Conservation (phyloP, 2,329 filamentous ascomycete species). For the Orbilia oligospora region DNA sequence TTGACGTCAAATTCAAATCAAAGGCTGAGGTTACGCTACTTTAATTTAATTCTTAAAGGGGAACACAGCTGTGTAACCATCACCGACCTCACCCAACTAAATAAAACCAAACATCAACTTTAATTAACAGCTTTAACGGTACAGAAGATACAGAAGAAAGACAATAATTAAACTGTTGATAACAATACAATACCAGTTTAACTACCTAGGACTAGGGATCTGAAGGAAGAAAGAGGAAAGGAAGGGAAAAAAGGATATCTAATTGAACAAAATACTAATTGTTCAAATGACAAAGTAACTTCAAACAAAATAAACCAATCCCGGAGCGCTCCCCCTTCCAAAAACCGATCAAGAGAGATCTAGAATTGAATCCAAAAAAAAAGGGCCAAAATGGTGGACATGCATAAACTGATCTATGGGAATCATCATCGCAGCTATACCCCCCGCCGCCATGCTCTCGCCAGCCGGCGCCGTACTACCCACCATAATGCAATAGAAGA, state of each 20-base stretch:
- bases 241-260: conserved; percentile 2
- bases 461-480: conserved; percentile 11
- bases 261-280: background rate
- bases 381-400: conserved; percentile 53
- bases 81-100: conserved; percentile 19
- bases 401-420: conserved; percentile 54
- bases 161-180: too few species aligned
- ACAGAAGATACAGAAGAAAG: too few species aligned
- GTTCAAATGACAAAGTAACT: conserved; percentile 27
- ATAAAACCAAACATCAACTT: too few species aligned
- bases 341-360: background rate
- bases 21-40: background rate
- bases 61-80: conserved; percentile 29
- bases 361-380: conserved; percentile 1
- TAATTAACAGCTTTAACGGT: background rate
- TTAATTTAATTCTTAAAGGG: background rate
- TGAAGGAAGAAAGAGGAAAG: too few species aligned
- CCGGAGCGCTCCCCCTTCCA: conserved; percentile 21
- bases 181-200: background rate
- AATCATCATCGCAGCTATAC: conserved; percentile 41
- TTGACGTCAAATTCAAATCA: conserved; percentile 9
- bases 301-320: conserved; percentile 14
- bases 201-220: too few species aligned
- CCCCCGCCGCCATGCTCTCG: conserved; percentile 41
- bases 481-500: conserved; percentile 36